Evolutionary conservation across 1,139 yeast genomes (phyloP), one percentile per base, ranked within the genome.

Genomic region (Scheffersomyces segobiensis): DNA sequence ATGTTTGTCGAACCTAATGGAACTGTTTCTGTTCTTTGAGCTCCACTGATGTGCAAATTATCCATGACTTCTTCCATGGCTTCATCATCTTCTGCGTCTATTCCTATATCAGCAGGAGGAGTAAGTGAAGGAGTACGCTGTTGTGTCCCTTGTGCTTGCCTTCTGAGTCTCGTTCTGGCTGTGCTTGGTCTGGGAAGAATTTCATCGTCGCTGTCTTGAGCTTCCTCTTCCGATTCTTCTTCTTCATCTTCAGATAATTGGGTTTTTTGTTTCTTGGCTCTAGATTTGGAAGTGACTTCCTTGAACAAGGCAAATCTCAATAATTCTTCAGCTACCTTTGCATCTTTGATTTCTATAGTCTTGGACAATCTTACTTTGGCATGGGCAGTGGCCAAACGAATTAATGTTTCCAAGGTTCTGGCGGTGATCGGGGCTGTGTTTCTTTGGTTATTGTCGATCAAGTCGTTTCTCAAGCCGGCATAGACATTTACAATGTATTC

Each of bases 391-490:
- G 98, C 84, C 61, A 95, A 80, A 80, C 99, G 97, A 72, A 95
- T 95, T 66, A 95, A 81, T 0, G 99, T 95, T 77, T 95, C 99
- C 66, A 95, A 81, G 3, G 99, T 96, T 87, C 99, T 91, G 22
- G 99, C 97, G 2, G 99, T 95, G 64, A 96, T 92, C 49, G 99
- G 99, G 0, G 97, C 90, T 3, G 98, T 93, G 65, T 91, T 87
- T 60, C 95, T 84, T 70, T 88, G 91, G 66, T 87, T 88, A 62
- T 81, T 83, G 53, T 86, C 89, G 56, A 87, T 79, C 57, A 87
- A 86, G 66, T 93, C 97, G 70, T 93, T 93, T 77, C 99, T 85
- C 64, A 95, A 81, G 14, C 88, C 86, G 1, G 97, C 81, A 71
- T 95, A 95, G 7, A 91, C 86, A 56, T 83, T 83, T 26, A 93